Evolutionary conservation across 1,139 yeast genomes (phyloP), one percentile per base, ranked within the genome.

Genomic region (Debaryomyces sp.): DNA sequence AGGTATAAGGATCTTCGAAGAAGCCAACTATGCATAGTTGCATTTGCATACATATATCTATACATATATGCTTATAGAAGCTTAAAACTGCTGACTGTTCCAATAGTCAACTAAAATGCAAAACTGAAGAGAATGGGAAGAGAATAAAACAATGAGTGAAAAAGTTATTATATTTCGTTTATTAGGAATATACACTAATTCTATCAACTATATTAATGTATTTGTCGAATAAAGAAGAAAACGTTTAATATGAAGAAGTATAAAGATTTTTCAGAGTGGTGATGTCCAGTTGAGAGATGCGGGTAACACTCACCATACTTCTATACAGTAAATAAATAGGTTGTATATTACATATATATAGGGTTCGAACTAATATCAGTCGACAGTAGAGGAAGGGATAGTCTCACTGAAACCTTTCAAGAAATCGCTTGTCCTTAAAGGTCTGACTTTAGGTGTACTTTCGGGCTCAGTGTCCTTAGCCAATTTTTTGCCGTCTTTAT

Each of bases 1-100:
- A 70, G 79, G 78, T 72, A 66, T 70, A 74, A 64, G 77, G 79
- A 82, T 82, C 87, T 82, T 82, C 87, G 87, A 82, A 81, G 85
- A 80, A 76, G 86, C 80, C 85, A 57, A 21, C 9, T 9, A 35
- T 35, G 10, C 10, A 35, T 22, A 35, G 24, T 21, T 35, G 26
- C 15, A 35, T 12, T 12, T 21, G 7, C 17, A 21, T 12, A 10
- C n/a, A 35, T 35, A 22, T 7, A n/a, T n/a, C n/a, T n/a, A n/a
- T n/a, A n/a, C n/a, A 15, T 7, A 12, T 18, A 15, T 15, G 7
- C 8, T 12, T 17, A 6, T 8, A 13, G n/a, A 23, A 7, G n/a
- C 4, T 18, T 21, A 35, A 35, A 35, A 10, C 17, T 35, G 38
- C 24, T 6, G 12, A 15, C 15, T 21, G 21, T n/a, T 29, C 4